Base-by-base conservation (phyloP, 805 yeast species). In the Candida nitratophila region DNA sequence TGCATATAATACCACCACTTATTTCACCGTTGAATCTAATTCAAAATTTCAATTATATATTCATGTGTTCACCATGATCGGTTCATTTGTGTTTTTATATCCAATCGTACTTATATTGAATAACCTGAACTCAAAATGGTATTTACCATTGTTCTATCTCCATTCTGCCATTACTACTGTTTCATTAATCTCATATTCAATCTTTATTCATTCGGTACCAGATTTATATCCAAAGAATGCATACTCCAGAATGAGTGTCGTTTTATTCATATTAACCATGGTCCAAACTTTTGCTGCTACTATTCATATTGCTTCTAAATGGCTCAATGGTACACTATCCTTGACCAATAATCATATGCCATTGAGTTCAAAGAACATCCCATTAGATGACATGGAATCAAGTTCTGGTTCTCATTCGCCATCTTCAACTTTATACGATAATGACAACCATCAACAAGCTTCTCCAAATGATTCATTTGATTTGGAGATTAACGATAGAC, bases 201-300 rank as follows among this genome's bases (percentile, higher is more conserved):
- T 81, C 10, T 87, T 81, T 56, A 73, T 77, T 35, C 60, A 68
- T 4, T 68, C 82, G 16, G 81, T 80, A 21, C 83, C 86, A 0
- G 70, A 74, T 44, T 66, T 87, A 53, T 91, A 87, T 59, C 96
- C 96, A 1, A 70, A 74, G 35, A 86, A 86, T 57, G 82, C 84
- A 1, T 89, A 89, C 62, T 65, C 76, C 14, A 75, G 72, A 54
- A 79, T 86, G 78, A 73, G 84, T 21, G 66, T 75, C 56, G 74
- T 85, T 11, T 63, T 88, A 46, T 62, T 83, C 11, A 57, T 81
- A 41, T 60, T 79, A 11, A 61, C 80, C 2, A 45, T 73, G 2
- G 62, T 68, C 2, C 96, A 86, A 50, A 76, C 74, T 56, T 47
- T 68, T 12, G 57, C 77, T 16, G 81, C 88, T 0, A 51, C 81